phyloP scores from a whole-genome alignment of 306 rosid genomes.

The Rosa chinensis region DNA sequence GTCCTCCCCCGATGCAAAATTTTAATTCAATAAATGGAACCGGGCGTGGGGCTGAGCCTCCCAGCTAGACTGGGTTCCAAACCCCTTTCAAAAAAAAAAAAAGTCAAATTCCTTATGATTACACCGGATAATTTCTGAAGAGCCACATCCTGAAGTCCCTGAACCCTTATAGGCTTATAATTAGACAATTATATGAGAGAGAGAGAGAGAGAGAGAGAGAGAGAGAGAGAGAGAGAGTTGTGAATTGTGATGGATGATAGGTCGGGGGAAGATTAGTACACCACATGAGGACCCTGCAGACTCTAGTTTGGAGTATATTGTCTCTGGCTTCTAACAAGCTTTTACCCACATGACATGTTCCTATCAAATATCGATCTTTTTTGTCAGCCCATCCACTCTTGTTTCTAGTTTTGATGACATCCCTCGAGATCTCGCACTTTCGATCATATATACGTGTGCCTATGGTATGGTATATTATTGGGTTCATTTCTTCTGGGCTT shows the following conservation, averaged over 20 bases:
- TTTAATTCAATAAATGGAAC: no score
- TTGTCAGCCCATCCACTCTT: slow-evolving; percentile 20
- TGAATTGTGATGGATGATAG: not conserved
- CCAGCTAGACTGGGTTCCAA: no score
- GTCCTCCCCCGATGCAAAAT: no score
- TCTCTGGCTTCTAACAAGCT: not conserved
- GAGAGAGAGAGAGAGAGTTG: not conserved
- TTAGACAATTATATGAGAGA: not conserved
- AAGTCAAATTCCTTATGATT: not conserved
- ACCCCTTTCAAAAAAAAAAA: no score
- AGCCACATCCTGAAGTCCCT: no score
- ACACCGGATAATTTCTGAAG: not conserved
- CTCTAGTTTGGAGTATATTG: not conserved
- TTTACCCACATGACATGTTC: slow-evolving; percentile 21
- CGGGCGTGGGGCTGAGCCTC: no score
- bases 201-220: not conserved
- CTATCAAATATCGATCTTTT: slow-evolving; percentile 14
- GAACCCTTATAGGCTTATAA: not conserved
- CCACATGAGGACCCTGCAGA: not conserved
- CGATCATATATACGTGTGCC: not conserved
- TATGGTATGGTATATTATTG: not conserved
- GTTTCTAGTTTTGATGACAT: slow-evolving; percentile 15
- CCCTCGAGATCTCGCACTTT: not conserved
- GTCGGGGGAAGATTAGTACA: not conserved
- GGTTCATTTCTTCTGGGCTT: not conserved